phyloP scores from a whole-genome alignment of 371 early-diverging fungal genomes.

The Syncephalastrum racemosum region DNA sequence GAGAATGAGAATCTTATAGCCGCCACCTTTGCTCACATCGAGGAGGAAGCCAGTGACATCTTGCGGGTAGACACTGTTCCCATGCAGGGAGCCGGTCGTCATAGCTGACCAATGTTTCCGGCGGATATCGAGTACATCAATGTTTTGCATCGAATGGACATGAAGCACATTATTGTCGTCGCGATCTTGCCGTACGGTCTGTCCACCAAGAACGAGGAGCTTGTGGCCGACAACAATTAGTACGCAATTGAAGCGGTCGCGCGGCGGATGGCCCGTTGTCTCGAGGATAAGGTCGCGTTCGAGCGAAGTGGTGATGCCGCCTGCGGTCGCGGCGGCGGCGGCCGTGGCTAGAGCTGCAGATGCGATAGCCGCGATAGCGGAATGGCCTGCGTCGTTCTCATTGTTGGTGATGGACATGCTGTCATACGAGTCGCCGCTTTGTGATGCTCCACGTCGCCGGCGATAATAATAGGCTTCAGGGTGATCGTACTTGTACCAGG shows the following conservation, averaged over 20 bases:
- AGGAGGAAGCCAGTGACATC: slow-evolving; percentile 11
- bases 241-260: slow-evolving; percentile 22
- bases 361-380: slow-evolving; percentile 1
- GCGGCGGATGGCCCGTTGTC: slow-evolving; percentile 24
- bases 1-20: slow-evolving; percentile 4
- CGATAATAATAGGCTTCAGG: slow-evolving; percentile 25
- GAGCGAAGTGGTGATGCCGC: slow-evolving; percentile 1
- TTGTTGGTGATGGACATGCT: neutral
- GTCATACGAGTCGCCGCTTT: neutral
- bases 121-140: slow-evolving; percentile 20
- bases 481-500: slow-evolving; percentile 31
- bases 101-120: slow-evolving; percentile 18
- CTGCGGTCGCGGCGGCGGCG: neutral
- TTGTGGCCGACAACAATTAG: slow-evolving; percentile 17
- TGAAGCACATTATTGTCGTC: slow-evolving; percentile 23
- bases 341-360: neutral
- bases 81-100: slow-evolving; percentile 5
- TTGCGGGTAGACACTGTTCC: slow-evolving; percentile 9
- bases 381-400: neutral
- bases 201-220: slow-evolving; percentile 26
- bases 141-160: slow-evolving; percentile 16
- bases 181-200: slow-evolving; percentile 23
- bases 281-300: slow-evolving; percentile 16
- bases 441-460: neutral
- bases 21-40: neutral